Percentiles rank a stretch among this genome's conserved stretches.
Conservation (phyloP, 192 early-diverging fungal genomes). For the Rhizophagus sp. region DNA sequence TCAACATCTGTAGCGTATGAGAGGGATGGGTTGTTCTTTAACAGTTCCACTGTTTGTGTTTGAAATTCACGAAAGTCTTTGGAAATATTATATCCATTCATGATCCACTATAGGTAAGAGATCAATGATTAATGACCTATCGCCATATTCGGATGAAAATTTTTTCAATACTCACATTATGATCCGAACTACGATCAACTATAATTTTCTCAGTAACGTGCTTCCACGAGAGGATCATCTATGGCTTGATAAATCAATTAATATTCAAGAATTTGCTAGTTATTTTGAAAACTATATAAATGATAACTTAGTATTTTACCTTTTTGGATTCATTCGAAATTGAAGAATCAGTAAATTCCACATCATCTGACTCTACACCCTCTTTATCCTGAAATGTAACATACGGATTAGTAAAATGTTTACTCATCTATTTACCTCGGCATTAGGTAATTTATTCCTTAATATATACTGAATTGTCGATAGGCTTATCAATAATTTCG, state of each 20-base stretch:
- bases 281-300: constrained; percentile 25
- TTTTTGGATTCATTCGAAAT: constrained; percentile 19
- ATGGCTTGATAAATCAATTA: constrained; percentile 15
- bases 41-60: constrained; percentile 4
- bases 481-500: constrained; percentile 19
- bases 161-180: constrained; percentile 23
- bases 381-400: constrained; percentile 15
- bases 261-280: constrained; percentile 16
- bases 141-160: background rate
- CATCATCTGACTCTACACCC: background rate
- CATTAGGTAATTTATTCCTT: constrained; percentile 14
- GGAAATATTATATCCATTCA: constrained; percentile 11
- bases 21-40: constrained; percentile 6
- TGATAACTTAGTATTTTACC: constrained; percentile 16
- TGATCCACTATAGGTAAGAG: constrained; percentile 16
- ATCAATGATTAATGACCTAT: constrained; percentile 3
- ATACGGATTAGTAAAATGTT: constrained; percentile 15
- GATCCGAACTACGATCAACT: constrained; percentile 4
- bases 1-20: constrained; percentile 21
- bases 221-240: constrained; percentile 15
- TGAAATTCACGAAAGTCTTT: constrained; percentile 6
- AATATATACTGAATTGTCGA: background rate
- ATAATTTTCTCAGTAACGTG: constrained; percentile 19
- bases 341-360: background rate
- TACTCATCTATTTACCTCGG: background rate